Evolutionary conservation across 2,329 filamentous ascomycete species (phyloP).

Genomic region (Arthroderma sp.): DNA sequence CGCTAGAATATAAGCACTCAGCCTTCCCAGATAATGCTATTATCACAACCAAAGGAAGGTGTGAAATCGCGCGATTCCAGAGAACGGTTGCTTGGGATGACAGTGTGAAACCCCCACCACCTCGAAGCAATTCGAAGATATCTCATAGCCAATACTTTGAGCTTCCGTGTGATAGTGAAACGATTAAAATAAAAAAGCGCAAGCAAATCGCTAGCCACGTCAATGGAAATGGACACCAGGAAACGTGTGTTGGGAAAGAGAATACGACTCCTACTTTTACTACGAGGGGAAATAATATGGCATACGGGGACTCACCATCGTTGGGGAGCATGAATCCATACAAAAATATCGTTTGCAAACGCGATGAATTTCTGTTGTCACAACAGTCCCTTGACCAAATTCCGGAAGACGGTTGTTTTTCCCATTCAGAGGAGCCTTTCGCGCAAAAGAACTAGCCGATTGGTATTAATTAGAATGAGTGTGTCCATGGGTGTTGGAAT

Average conservation of each 20-base stretch:
- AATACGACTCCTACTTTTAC: neutral
- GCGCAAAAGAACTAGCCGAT: neutral
- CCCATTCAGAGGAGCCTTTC: neutral
- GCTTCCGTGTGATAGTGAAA: neutral
- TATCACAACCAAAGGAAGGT: slow-evolving; percentile 18
- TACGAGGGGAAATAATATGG: neutral
- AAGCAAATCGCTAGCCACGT: neutral
- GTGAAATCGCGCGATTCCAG: slow-evolving; percentile 15
- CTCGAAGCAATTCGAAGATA: neutral
- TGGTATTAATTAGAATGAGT: neutral
- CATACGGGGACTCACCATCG: neutral
- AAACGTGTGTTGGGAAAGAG: neutral
- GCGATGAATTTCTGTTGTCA: neutral
- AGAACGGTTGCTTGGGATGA: neutral
- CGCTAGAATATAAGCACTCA: slow-evolving; percentile 24
- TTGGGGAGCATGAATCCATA: slow-evolving; percentile 8
- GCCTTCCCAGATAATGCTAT: slow-evolving; percentile 18
- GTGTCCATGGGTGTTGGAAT: neutral
- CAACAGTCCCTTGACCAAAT: neutral
- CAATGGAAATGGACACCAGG: neutral
- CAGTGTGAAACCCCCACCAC: neutral
- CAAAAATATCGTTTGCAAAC: slow-evolving; percentile 3
- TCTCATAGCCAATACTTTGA: neutral
- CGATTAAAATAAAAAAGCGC: neutral
- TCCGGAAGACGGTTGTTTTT: neutral